These are phyloP conservation scores for Fusarium staphyleae DNA, from an alignment of 2,329 filamentous ascomycete species.

Conservation along the genomic window DNA sequence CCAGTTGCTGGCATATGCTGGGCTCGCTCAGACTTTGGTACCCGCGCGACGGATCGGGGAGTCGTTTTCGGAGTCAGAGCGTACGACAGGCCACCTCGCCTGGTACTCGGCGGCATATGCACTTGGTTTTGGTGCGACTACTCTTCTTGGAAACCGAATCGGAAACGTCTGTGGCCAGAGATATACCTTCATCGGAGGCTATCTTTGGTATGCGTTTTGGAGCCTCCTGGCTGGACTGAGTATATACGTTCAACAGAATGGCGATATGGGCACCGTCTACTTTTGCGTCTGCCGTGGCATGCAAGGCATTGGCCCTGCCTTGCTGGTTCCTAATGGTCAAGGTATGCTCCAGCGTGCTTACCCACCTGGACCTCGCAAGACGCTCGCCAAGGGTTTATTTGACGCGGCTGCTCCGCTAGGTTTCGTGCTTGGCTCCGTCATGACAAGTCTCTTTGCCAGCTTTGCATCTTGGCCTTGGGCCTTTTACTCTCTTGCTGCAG, in stretches of 20 bases:
- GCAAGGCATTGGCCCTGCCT: constrained; percentile 38
- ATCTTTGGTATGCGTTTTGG: constrained; percentile 40
- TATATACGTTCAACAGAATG: constrained; percentile 21
- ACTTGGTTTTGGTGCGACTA: constrained; percentile 30
- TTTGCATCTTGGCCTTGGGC: constrained; percentile 39
- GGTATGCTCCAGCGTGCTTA: constrained; percentile 36
- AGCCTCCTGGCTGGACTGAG: constrained; percentile 37
- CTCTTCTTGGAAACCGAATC: constrained; percentile 36
- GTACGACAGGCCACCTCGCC: constrained; percentile 29
- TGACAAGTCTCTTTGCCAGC: constrained; percentile 35
- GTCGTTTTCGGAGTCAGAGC: constrained; percentile 33
- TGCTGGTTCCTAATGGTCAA: constrained; percentile 36
- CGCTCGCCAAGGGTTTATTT: constrained; percentile 35
- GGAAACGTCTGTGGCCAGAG: constrained; percentile 38
- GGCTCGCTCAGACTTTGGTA: constrained; percentile 36
- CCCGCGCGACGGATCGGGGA: constrained; percentile 31
- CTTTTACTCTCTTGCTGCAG: constrained; percentile 33
- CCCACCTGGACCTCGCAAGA: constrained; percentile 37
- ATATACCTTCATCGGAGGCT: constrained; percentile 32
- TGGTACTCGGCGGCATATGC: constrained; percentile 39
- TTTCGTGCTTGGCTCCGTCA: constrained; percentile 37
- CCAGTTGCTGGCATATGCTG: constrained; percentile 35
- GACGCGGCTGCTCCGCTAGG: constrained; percentile 36
- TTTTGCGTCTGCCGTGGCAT: constrained; percentile 39
- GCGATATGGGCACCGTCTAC: constrained; percentile 22